Base-by-base conservation (phyloP, 2,329 filamentous ascomycete species). In the Monosporascus sp. region DNA sequence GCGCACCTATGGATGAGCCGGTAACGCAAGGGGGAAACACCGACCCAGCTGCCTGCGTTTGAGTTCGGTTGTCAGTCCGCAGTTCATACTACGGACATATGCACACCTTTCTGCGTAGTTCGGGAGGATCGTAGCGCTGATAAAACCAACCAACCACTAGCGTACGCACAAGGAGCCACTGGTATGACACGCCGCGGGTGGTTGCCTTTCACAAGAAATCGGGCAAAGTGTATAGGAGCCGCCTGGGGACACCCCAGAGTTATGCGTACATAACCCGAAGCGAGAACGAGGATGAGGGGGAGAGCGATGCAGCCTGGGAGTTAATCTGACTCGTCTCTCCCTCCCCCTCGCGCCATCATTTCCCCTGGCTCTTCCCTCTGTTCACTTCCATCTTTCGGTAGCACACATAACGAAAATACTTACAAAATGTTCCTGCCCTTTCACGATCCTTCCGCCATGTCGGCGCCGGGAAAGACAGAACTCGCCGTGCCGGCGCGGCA, bases 161-260 rank as follows among this genome's bases (percentile, higher is more conserved):
- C 48, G 54, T 66, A 20, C 63, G 63, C 11, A 61, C 65, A 51
- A 61, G 61, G 53, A 64, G 58, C 38, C 56, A 66, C 49, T 66
- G 64, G 64, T 66, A 65, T 43, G 61, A 57, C 22, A 62, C 59
- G 5, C 61, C 59, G 3, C 57, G 64, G n/a, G 61, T 66, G 19
- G 59, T 65, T 38, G 56, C 64, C 37, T 34, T 34, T 34, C 64
- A 63, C 46, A 66, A 61, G 50, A 59, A 59, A 27, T 61, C 57
- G 52, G 63, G 63, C 41, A 64, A 63, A 49, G 62, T 66, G 50
- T 56, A 63, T 47, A 55, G 59, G 24, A 61, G 62, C 17, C 62
- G 63, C 1, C 59, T 61, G 14, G 63, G 62, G n/a, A 58, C 57
- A 9, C 56, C 54, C 11, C 55, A 55, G 14, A 55, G 49, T 20